Conservation (phyloP, 2,329 filamentous ascomycete genomes). For the Celoporthe dispersa region DNA sequence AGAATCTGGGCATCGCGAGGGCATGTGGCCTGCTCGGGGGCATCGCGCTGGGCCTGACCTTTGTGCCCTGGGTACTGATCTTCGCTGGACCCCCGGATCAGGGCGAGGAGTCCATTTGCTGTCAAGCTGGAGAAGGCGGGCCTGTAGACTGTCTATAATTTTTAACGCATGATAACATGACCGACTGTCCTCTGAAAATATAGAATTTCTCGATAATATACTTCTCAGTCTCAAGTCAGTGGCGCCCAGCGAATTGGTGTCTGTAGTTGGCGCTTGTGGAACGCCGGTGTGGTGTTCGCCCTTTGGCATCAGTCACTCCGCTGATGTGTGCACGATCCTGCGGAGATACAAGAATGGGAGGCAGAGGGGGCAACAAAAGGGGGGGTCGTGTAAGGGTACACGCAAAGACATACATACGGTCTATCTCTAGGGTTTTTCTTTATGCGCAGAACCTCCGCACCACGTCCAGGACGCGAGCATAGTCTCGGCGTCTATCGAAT, state of each 20-base stretch:
- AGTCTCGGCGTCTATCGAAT: slow-evolving; percentile 46
- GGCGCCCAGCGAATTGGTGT: background rate
- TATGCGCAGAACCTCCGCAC: slow-evolving; percentile 20
- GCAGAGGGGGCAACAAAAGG: background rate
- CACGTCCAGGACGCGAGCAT: slow-evolving; percentile 19
- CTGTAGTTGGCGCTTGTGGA: background rate
- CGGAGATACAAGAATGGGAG: background rate
- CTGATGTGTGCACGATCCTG: background rate
- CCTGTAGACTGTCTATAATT: background rate
- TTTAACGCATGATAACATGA: background rate
- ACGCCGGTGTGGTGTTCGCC: background rate
- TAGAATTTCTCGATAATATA: background rate
- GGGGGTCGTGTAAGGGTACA: background rate
- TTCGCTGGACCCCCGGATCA: slow-evolving; percentile 78
- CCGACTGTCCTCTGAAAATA: background rate
- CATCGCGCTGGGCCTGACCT: slow-evolving; percentile 68
- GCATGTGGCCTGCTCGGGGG: slow-evolving; percentile 79
- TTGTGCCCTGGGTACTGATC: slow-evolving; percentile 86
- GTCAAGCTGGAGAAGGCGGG: slow-evolving; percentile 45
- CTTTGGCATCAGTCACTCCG: too few relatives aligned
- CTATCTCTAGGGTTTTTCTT: background rate
- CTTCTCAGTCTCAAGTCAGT: background rate
- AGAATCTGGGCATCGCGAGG: slow-evolving; percentile 68
- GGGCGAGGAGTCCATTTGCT: slow-evolving; percentile 78
- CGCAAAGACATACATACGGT: background rate